Evolutionary conservation across 2,329 filamentous ascomycete species (phyloP).

Genomic region (Exserohilum turcica): DNA sequence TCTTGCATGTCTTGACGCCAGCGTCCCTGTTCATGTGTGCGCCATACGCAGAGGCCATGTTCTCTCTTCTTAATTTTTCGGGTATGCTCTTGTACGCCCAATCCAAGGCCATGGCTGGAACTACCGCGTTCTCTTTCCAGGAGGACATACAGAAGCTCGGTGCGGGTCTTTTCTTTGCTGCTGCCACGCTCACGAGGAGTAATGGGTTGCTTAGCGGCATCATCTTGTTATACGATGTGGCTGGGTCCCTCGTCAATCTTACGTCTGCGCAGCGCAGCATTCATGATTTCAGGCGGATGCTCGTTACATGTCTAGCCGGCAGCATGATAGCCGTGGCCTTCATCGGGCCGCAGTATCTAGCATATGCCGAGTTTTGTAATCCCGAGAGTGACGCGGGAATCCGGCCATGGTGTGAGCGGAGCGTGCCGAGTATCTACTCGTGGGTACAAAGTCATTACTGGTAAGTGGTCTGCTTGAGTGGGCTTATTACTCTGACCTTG

Average conservation of each 20-base stretch:
- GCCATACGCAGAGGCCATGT: constrained; percentile 81
- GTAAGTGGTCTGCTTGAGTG: constrained; percentile 58
- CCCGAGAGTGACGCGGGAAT: constrained; percentile 8
- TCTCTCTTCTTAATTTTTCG: constrained; percentile 75
- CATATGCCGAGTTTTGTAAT: constrained; percentile 69
- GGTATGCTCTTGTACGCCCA: constrained; percentile 73
- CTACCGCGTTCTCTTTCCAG: constrained; percentile 37
- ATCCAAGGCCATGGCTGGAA: constrained; percentile 25
- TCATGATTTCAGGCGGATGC: constrained; percentile 57
- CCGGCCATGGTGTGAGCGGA: constrained; percentile 74
- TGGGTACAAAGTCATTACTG: constrained; percentile 92
- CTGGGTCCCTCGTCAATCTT: constrained; percentile 47
- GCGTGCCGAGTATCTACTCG: constrained; percentile 84
- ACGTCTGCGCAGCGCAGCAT: constrained; percentile 44
- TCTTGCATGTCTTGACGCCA: constrained; percentile 81
- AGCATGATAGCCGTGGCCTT: constrained; percentile 69
- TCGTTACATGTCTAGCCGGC: constrained; percentile 69
- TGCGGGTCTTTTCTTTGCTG: constrained; percentile 71
- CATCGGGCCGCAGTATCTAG: constrained; percentile 72
- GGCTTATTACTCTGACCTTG: constrained; percentile 11
- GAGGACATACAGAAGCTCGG: constrained; percentile 57
- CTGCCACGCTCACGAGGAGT: constrained; percentile 75
- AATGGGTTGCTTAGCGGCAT: constrained; percentile 86
- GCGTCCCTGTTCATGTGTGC: constrained; percentile 88
- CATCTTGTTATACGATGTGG: constrained; percentile 64